A percentile compares a stretch with the other conserved stretches of the same genome.
phyloP scores from a whole-genome alignment of 768 basidiomycete species.

The Russula ochroleuca region DNA sequence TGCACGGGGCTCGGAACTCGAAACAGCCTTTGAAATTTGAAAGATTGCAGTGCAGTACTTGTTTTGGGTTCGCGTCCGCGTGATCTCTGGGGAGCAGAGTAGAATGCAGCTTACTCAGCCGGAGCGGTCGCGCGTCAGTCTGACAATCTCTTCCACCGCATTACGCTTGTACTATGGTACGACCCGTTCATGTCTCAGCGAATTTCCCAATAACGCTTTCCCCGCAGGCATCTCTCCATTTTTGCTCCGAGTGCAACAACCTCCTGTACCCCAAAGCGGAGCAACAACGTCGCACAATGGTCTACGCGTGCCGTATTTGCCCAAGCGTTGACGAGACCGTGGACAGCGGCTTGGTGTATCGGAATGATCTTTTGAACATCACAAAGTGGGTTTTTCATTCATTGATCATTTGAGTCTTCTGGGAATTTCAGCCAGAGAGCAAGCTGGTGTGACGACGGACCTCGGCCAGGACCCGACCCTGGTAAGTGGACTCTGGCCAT shows the following conservation, averaged over 20 bases:
- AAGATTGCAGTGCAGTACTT: too few relatives aligned
- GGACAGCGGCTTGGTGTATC: constrained; percentile 86
- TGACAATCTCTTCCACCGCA: too few relatives aligned
- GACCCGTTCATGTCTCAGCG: not conserved
- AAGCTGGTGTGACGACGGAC: constrained; percentile 87
- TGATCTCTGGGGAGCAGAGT: too few relatives aligned
- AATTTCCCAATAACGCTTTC: not conserved
- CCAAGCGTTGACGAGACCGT: constrained; percentile 73
- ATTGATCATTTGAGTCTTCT: constrained; percentile 9
- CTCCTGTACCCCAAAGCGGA: constrained; percentile 92
- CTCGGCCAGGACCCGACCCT: constrained; percentile 86
- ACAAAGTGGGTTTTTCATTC: constrained; percentile 61
- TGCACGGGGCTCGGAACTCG: too few relatives aligned
- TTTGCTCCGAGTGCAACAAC: constrained; percentile 95
- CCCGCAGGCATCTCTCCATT: constrained; percentile 72
- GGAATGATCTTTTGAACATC: constrained; percentile 88
- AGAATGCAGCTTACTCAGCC: too few relatives aligned
- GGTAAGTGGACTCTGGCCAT: constrained; percentile 39
- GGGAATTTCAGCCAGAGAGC: constrained; percentile 56
- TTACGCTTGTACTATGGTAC: constrained; percentile 12
- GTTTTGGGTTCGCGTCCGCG: too few relatives aligned
- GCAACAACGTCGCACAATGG: constrained; percentile 74
- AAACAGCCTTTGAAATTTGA: too few relatives aligned
- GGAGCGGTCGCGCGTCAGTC: too few relatives aligned
- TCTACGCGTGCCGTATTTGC: constrained; percentile 91